Evolutionary conservation across 305 asterid genomes (phyloP).

Genomic region (Ilex paraguariensis): DNA sequence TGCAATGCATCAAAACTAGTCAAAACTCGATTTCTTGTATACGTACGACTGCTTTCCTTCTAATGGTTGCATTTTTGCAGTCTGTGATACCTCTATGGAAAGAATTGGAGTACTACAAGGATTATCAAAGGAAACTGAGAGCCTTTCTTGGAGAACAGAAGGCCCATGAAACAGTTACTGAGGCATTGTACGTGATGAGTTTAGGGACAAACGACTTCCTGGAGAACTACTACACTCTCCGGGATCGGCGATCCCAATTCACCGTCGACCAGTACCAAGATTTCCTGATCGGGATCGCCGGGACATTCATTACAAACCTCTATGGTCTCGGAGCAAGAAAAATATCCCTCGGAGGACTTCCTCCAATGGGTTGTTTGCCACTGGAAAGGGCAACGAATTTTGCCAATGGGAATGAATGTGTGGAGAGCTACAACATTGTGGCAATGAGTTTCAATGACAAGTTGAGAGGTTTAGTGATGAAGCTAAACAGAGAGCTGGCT

Average conservation of each 20-base stretch:
- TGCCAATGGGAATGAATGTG: constrained; percentile 59
- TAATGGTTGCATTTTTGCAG: constrained; percentile 25
- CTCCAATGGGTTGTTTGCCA: constrained; percentile 91
- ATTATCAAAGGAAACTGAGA: constrained; percentile 49
- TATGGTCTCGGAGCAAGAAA: constrained; percentile 65
- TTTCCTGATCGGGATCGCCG: constrained; percentile 40
- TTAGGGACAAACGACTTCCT: constrained; percentile 87
- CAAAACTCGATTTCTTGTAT: neutral
- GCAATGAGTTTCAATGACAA: constrained; percentile 49
- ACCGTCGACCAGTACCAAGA: constrained; percentile 57
- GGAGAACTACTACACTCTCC: constrained; percentile 75
- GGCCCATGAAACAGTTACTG: constrained; percentile 36
- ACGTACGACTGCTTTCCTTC: neutral
- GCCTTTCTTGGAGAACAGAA: constrained; percentile 41
- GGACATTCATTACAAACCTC: constrained; percentile 40
- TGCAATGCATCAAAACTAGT: too few species aligned
- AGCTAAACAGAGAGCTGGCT: constrained; percentile 44
- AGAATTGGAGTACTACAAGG: constrained; percentile 76
- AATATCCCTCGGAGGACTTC: constrained; percentile 60
- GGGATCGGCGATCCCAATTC: constrained; percentile 42
- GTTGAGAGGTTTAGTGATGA: constrained; percentile 39
- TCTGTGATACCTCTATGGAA: constrained; percentile 84
- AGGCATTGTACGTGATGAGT: constrained; percentile 67
- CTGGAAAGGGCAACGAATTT: constrained; percentile 69
- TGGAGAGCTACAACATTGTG: constrained; percentile 57